Base-by-base conservation (phyloP, 2,329 filamentous ascomycete genomes). In the Phaeoacremonium minimum region DNA sequence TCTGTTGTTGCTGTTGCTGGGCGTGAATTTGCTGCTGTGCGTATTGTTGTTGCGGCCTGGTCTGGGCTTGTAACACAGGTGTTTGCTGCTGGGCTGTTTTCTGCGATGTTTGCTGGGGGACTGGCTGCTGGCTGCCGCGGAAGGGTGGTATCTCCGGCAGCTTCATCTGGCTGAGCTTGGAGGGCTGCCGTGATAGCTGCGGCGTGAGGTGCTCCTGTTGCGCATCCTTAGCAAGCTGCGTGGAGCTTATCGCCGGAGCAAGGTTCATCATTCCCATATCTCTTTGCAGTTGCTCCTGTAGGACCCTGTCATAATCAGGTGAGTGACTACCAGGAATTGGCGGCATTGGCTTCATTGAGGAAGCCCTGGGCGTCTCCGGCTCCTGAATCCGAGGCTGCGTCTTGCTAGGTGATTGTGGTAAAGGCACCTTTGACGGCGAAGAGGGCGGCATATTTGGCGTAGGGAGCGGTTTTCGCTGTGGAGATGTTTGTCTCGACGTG, bases 281-380 rank as follows among this genome's bases (percentile, higher is more conserved):
- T 39, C 71, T 71, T 46, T 77, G 76, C n/a, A 85, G 57, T 52
- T 84, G 77, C 28, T 77, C 72, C 42, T 80, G 78, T 29, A 82
- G 55, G 29, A 73, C 70, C 31, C 68, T 66, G 46, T 83, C 79
- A 46, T 81, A 80, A 40, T 81, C 78, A 7, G 71, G 66, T 4
- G 77, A 77, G 35, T 71, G 69, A 14, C 66, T 60, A 4, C 64
- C 55, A 6, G 70, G 65, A 7, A 64, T 52, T 6, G 68, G 66
- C 13, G 72, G 69, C 47, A 67, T 64, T 29, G 73, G 62, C 37
- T 67, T 67, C 33, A 62, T 64, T 37, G 62, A 57, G n/a, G 62
- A 53, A 11, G 58, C 51, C 15, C 63, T 60, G 15, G 77, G 73
- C 7, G 73, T 75, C 39, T 72, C 65, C 7, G 61, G 45, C 18